phyloP scores from a whole-genome alignment of 2,329 filamentous ascomycete species.

The Phaeosphaeria sp. region DNA sequence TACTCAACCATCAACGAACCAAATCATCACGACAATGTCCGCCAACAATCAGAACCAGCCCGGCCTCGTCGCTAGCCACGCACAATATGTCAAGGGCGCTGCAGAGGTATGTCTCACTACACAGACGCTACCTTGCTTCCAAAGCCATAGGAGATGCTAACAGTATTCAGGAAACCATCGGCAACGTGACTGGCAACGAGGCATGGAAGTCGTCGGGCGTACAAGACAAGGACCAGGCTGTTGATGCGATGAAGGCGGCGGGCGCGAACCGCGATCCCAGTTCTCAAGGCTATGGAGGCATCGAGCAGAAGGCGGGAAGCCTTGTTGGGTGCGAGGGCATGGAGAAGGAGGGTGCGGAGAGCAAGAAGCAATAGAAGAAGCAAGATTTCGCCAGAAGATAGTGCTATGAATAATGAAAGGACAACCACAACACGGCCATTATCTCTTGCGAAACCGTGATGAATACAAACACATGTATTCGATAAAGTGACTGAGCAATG shows the following conservation, averaged over 20 bases:
- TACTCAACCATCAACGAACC: neutral
- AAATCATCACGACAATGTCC: slow-evolving; percentile 25
- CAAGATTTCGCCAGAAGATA: neutral
- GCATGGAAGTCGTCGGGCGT: slow-evolving; percentile 70
- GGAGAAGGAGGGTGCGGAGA: slow-evolving; percentile 54
- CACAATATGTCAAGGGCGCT: slow-evolving; percentile 72
- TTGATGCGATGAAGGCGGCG: slow-evolving; percentile 68
- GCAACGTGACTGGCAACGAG: slow-evolving; percentile 66
- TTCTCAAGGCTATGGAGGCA: slow-evolving; percentile 65
- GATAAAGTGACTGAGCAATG: neutral
- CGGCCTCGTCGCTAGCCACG: slow-evolving; percentile 68
- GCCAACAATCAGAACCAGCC: slow-evolving; percentile 53
- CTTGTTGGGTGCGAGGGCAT: slow-evolving; percentile 73
- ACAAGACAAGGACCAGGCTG: slow-evolving; percentile 68
- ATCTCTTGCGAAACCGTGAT: neutral
- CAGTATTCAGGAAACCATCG: slow-evolving; percentile 61
- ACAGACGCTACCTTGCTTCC: neutral
- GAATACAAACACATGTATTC: neutral
- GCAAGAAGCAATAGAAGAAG: slow-evolving; percentile 28
- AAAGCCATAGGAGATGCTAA: slow-evolving; percentile 1
- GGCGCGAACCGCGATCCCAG: slow-evolving; percentile 62
- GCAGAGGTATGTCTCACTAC: slow-evolving; percentile 60
- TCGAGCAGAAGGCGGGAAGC: slow-evolving; percentile 70
- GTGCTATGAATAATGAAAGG: neutral
- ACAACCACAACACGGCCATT: neutral